Percentiles rank a stretch among this genome's conserved stretches.
These are phyloP conservation scores for Fusarium annulatum DNA, from an alignment of 2,329 filamentous ascomycete species.

Conservation along the genomic window DNA sequence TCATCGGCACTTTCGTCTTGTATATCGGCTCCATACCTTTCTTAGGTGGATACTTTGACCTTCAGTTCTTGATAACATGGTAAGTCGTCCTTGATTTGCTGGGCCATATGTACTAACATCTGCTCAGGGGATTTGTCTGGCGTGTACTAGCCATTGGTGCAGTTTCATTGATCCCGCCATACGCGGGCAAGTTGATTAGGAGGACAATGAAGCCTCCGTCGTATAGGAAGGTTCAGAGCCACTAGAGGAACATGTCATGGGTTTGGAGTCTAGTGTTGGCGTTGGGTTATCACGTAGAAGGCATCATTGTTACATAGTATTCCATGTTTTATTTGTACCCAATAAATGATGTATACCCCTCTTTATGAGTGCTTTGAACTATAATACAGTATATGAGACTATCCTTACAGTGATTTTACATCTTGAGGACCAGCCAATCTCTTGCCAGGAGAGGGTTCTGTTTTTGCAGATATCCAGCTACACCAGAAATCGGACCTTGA, in stretches of 20 bases:
- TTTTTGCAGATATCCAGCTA: constrained; percentile 70
- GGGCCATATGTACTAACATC: constrained; percentile 26
- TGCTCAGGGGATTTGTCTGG: constrained; percentile 83
- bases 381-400: constrained; percentile 11
- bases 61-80: constrained; percentile 79
- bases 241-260: constrained; percentile 53
- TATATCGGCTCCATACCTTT: constrained; percentile 89
- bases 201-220: constrained; percentile 90
- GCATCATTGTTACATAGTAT: constrained; percentile 27
- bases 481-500: constrained; percentile 79
- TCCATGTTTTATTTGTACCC: constrained; percentile 23
- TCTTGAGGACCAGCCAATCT: constrained; percentile 66
- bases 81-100: constrained; percentile 52
- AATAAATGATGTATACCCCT: constrained; percentile 25
- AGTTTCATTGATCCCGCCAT: constrained; percentile 86
- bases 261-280: constrained; percentile 27
- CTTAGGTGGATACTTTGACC: constrained; percentile 88
- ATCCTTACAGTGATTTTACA: constrained; percentile 48
- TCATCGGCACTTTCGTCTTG: constrained; percentile 83
- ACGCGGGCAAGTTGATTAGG: constrained; percentile 85
- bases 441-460: constrained; percentile 50
- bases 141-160: constrained; percentile 82
- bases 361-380: constrained; percentile 12
- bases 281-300: constrained; percentile 38
- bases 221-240: constrained; percentile 90